Evolutionary conservation across 2,329 filamentous ascomycete species (phyloP).

Genomic region (Botrytis fabae): DNA sequence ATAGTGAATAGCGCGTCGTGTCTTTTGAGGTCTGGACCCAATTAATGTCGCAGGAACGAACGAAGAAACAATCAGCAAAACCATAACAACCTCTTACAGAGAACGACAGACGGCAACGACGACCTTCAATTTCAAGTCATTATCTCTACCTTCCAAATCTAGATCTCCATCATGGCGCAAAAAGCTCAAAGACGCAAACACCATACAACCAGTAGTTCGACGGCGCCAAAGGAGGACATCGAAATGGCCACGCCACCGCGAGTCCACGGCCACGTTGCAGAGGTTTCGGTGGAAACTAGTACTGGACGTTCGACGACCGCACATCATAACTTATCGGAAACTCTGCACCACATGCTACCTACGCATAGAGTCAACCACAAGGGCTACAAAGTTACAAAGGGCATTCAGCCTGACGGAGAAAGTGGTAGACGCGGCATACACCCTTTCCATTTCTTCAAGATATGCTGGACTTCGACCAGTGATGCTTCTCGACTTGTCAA

Average conservation of each 20-base stretch:
- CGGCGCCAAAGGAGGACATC: conserved; percentile 13
- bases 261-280: conserved; percentile 3
- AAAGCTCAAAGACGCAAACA: neutral
- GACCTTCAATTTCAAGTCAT: neutral
- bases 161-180: conserved; percentile 9
- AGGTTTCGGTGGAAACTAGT: conserved; percentile 21
- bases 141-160: neutral
- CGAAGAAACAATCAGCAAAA: neutral
- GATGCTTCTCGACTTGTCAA: conserved; percentile 65
- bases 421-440: conserved; percentile 68
- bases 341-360: conserved; percentile 17
- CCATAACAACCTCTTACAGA: neutral
- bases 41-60: conserved; percentile 15
- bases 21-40: neutral
- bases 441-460: conserved; percentile 61
- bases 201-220: neutral
- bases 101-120: neutral
- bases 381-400: conserved; percentile 39
- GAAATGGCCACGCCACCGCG: conserved; percentile 21
- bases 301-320: conserved; percentile 8
- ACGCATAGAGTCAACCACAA: conserved; percentile 28
- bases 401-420: conserved; percentile 57
- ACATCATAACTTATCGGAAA: conserved; percentile 19
- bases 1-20: neutral
- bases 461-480: conserved; percentile 64